Evolutionary conservation across 257 asterid genomes (phyloP).

Genomic region (Gentiana straminea): DNA sequence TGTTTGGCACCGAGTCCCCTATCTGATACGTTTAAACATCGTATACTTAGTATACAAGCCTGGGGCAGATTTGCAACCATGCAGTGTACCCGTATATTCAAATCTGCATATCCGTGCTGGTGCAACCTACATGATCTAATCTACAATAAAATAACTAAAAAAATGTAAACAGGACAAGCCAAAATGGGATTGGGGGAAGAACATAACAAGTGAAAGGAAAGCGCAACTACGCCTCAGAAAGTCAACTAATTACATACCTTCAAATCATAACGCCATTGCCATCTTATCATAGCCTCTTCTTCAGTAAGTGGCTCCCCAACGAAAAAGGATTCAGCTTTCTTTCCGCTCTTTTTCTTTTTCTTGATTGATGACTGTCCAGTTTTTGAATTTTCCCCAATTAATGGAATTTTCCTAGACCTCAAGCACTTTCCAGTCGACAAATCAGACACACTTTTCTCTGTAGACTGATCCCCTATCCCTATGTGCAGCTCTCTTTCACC

Average conservation of each 20-base stretch:
- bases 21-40: too few relatives aligned
- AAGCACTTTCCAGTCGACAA: conserved; percentile 24
- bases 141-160: too few relatives aligned
- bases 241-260: conserved; percentile 38
- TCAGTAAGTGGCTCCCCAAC: conserved; percentile 64
- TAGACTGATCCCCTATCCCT: conserved; percentile 3
- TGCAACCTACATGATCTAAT: too few relatives aligned
- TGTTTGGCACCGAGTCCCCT: too few relatives aligned
- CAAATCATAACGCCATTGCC: conserved; percentile 88
- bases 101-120: too few relatives aligned
- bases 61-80: too few relatives aligned
- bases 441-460: conserved; percentile 13
- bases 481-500: neutral
- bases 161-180: too few relatives aligned
- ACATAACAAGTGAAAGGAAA: neutral
- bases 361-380: conserved; percentile 4
- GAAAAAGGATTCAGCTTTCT: conserved; percentile 21
- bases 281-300: conserved; percentile 55
- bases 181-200: too few relatives aligned
- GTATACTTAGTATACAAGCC: too few relatives aligned
- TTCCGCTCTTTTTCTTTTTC: conserved; percentile 6
- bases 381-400: conserved; percentile 7
- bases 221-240: too few relatives aligned
- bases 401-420: conserved; percentile 33
- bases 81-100: too few relatives aligned